Evolutionary conservation across 176 grass and related monocot species (phyloP).

Genomic region (Aegilops longissima): DNA sequence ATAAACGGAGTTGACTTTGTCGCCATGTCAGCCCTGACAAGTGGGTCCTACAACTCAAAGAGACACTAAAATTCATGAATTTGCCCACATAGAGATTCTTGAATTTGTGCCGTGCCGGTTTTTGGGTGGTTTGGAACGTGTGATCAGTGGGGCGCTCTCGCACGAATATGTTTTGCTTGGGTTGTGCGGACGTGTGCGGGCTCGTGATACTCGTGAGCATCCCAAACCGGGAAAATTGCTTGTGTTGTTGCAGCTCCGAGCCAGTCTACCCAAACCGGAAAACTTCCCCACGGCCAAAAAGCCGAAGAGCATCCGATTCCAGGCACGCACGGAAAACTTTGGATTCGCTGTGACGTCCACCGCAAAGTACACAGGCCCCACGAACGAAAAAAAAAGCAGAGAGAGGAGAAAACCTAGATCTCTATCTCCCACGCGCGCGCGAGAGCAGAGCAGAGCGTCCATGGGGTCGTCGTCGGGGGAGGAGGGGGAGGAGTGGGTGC

Average conservation of each 20-base stretch:
- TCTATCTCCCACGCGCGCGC: neutral
- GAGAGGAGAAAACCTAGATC: neutral
- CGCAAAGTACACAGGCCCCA: neutral
- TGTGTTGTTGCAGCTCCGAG: neutral
- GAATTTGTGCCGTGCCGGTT: no score
- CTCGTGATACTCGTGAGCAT: no score
- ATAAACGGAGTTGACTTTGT: no score
- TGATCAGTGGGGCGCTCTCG: no score
- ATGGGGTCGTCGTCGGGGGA: constrained; percentile 12
- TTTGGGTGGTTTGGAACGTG: no score
- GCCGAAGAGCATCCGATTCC: neutral
- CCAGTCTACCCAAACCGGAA: neutral
- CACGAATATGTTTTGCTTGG: no score
- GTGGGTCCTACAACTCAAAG: no score
- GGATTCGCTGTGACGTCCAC: neutral
- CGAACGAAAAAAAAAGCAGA: neutral
- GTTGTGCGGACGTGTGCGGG: no score
- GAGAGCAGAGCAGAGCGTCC: neutral
- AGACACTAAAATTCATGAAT: no score
- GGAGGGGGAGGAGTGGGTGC: constrained; percentile 38
- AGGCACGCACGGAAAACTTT: neutral
- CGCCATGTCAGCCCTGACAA: no score
- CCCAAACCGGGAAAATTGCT: neutral
- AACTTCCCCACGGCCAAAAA: neutral
- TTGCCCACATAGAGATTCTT: no score